These are phyloP conservation scores for Entophlyctis luteolus DNA, from an alignment of 192 early-diverging fungal species.

Conservation along the genomic window DNA sequence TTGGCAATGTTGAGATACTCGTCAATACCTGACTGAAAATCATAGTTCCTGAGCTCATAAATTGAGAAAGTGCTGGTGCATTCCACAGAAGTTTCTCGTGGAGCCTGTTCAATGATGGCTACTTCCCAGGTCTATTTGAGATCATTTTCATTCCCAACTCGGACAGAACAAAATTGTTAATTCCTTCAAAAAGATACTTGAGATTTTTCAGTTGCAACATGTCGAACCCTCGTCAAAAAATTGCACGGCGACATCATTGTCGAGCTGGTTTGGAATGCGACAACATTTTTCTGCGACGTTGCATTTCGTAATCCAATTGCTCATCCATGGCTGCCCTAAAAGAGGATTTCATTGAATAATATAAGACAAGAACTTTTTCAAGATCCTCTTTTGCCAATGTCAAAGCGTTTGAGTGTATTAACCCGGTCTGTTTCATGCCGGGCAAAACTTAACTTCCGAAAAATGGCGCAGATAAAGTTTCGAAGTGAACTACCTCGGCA, in stretches of 20 bases:
- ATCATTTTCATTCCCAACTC: slow-evolving; percentile 44
- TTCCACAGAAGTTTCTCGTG: slow-evolving; percentile 42
- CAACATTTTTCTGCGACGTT: not conserved
- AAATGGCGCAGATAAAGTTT: slow-evolving; percentile 39
- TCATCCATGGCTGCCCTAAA: slow-evolving; percentile 43
- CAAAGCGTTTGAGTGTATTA: slow-evolving; percentile 45
- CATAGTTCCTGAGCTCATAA: slow-evolving; percentile 36
- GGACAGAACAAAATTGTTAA: slow-evolving; percentile 30
- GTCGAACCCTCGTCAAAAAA: slow-evolving; percentile 40
- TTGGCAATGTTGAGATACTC: slow-evolving; percentile 36
- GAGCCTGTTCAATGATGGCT: slow-evolving; percentile 49
- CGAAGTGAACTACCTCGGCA: slow-evolving; percentile 39
- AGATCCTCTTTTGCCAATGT: slow-evolving; percentile 42
- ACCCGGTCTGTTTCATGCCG: slow-evolving; percentile 45
- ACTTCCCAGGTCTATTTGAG: slow-evolving; percentile 57
- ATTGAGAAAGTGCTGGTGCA: slow-evolving; percentile 38
- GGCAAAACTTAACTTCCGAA: slow-evolving; percentile 52
- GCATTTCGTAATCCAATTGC: slow-evolving; percentile 31
- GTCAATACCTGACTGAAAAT: slow-evolving; percentile 33
- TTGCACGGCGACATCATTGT: slow-evolving; percentile 45
- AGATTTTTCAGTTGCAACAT: too few relatives aligned
- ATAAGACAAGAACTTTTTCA: slow-evolving; percentile 24
- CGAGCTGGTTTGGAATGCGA: slow-evolving; percentile 32
- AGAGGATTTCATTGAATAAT: slow-evolving; percentile 37
- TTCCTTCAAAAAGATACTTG: too few relatives aligned